Percentiles rank a stretch among this genome's conserved stretches.
These are phyloP conservation scores for Seiridium unicorne DNA, from an alignment of 2,329 filamentous ascomycete genomes.

Conservation along the genomic window DNA sequence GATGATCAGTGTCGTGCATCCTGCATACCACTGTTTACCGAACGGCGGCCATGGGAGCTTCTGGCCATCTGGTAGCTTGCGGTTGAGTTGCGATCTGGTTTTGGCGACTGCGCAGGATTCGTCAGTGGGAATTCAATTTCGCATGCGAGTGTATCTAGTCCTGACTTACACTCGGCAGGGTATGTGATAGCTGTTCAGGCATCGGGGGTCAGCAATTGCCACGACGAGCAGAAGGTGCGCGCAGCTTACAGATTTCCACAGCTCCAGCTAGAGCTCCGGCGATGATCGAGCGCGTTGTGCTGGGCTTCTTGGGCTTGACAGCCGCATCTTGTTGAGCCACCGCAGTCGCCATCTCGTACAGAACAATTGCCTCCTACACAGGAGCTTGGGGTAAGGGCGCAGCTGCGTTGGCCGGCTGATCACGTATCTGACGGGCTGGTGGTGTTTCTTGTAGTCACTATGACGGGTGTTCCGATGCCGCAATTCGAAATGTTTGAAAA, in stretches of 20 bases:
- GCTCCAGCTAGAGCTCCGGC: conserved; percentile 93
- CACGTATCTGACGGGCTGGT: background rate
- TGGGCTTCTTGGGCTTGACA: conserved; percentile 56
- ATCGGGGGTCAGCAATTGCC: background rate
- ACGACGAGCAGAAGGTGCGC: conserved; percentile 16
- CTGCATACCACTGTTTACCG: conserved; percentile 93
- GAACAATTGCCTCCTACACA: background rate
- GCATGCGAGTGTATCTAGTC: background rate
- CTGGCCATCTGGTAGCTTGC: conserved; percentile 73
- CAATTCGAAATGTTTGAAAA: background rate
- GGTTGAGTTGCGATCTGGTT: conserved; percentile 90
- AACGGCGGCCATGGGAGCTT: conserved; percentile 96
- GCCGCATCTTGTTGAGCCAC: conserved; percentile 11
- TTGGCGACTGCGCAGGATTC: conserved; percentile 68
- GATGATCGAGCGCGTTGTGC: conserved; percentile 82
- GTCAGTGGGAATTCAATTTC: background rate
- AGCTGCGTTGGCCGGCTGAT: background rate
- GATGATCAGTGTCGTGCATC: conserved; percentile 94
- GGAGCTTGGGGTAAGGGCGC: background rate
- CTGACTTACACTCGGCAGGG: conserved; percentile 66
- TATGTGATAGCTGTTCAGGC: conserved; percentile 68
- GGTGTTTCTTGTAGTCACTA: background rate
- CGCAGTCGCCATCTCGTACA: conserved; percentile 9
- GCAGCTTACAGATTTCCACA: conserved; percentile 76
- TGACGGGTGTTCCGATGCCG: conserved; percentile 8